Percentiles rank a stretch among this genome's conserved stretches.
Conservation (phyloP, 345 rosid genomes). For the Physaria fendleri region DNA sequence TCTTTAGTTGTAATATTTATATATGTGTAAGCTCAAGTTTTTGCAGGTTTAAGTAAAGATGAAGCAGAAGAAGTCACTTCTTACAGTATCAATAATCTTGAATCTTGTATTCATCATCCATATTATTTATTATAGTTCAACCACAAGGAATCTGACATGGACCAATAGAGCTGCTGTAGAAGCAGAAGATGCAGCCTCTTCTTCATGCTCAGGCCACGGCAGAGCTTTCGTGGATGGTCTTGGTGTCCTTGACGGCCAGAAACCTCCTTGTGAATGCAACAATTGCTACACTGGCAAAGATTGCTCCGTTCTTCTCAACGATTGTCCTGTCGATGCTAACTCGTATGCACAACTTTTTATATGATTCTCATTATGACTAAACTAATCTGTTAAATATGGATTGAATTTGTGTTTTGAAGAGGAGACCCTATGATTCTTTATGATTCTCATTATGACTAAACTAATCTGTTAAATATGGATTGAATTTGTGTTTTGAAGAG, state of each 20-base stretch:
- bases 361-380: neutral
- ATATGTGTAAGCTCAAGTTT: neutral
- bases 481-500: slow-evolving; percentile 1
- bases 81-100: slow-evolving; percentile 26
- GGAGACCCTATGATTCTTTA: no score
- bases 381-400: neutral
- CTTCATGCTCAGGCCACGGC: slow-evolving; percentile 67
- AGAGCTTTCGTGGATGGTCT: slow-evolving; percentile 61
- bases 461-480: neutral
- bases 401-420: neutral
- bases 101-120: slow-evolving; percentile 30
- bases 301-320: slow-evolving; percentile 40
- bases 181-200: slow-evolving; percentile 55
- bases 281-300: slow-evolving; percentile 47
- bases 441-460: slow-evolving; percentile 1
- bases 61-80: neutral
- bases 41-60: slow-evolving; percentile 6
- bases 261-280: slow-evolving; percentile 61
- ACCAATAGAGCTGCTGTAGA: slow-evolving; percentile 45
- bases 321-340: slow-evolving; percentile 44
- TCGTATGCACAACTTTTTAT: slow-evolving; percentile 30
- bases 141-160: slow-evolving; percentile 43
- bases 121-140: slow-evolving; percentile 5
- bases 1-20: neutral
- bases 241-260: slow-evolving; percentile 21